Conservation (phyloP, 305 asterid genomes). For the Plantago rigida region DNA sequence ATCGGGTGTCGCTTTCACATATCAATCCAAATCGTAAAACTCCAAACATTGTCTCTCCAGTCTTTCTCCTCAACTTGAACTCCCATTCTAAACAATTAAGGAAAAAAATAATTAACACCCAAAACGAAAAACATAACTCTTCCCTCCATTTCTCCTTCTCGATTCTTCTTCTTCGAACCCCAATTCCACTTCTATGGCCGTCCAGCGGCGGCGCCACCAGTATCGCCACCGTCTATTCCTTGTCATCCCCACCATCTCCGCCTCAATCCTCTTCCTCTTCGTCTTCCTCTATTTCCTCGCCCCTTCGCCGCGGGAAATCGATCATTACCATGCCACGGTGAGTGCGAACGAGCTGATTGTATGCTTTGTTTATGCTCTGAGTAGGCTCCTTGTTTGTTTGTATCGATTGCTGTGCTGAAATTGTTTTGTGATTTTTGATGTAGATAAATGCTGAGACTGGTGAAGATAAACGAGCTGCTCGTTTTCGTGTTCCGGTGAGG, state of each 20-base stretch:
- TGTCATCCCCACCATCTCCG: constrained; percentile 40
- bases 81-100: too few species aligned
- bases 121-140: constrained; percentile 28
- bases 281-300: constrained; percentile 51
- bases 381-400: background rate
- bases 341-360: constrained; percentile 1
- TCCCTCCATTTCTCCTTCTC: constrained; percentile 32
- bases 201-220: constrained; percentile 74
- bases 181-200: constrained; percentile 43
- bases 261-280: constrained; percentile 48
- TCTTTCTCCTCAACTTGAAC: too few species aligned
- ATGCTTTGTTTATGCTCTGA: background rate
- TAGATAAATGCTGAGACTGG: constrained; percentile 28
- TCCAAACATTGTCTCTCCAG: constrained; percentile 12
- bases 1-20: constrained; percentile 30
- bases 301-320: constrained; percentile 56
- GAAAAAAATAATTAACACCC: constrained; percentile 5
- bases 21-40: constrained; percentile 30
- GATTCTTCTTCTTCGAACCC: background rate
- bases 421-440: constrained; percentile 16
- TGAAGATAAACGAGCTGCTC: constrained; percentile 24
- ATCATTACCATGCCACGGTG: constrained; percentile 35
- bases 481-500: constrained; percentile 45
- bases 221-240: constrained; percentile 49
- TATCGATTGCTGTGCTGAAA: background rate